Evolutionary conservation across 768 basidiomycete species (phyloP).

Genomic region (Mycena amicta): DNA sequence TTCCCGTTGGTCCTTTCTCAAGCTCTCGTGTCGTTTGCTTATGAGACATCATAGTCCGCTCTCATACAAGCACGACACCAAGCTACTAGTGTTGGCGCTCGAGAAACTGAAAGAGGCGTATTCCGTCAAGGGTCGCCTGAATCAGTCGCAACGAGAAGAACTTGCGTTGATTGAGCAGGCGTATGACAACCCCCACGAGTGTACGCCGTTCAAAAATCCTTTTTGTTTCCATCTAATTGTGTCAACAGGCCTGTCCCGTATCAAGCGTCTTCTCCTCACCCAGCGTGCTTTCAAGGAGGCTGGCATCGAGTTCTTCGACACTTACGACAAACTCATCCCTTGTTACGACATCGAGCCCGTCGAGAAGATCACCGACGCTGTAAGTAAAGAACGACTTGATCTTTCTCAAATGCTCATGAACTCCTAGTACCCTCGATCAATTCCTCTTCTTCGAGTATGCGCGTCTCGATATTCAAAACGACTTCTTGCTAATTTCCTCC

Average conservation of each 20-base stretch:
- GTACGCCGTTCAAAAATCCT: conserved; percentile 48
- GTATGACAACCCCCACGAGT: conserved; percentile 99
- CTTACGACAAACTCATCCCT: conserved; percentile 96
- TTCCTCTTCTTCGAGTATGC: conserved; percentile 98
- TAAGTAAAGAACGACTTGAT: conserved; percentile 48
- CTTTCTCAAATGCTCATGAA: conserved; percentile 17
- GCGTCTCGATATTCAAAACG: too few relatives aligned
- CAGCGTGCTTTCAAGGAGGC: conserved; percentile 99
- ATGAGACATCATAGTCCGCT: conserved; percentile 61
- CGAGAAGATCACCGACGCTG: conserved; percentile 99
- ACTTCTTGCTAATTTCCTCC: conserved; percentile 13
- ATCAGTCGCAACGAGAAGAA: conserved; percentile 98
- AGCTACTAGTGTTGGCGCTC: conserved; percentile 91
- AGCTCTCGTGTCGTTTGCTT: background rate
- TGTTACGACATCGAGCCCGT: conserved; percentile 99
- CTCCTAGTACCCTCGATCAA: conserved; percentile 86
- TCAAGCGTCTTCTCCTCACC: conserved; percentile 94
- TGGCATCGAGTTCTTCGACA: conserved; percentile 96
- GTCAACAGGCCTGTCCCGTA: conserved; percentile 78
- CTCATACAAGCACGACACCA: conserved; percentile 99
- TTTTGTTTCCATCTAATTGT: conserved; percentile 4
- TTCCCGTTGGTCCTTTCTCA: conserved; percentile 70
- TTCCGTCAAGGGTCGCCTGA: conserved; percentile 95
- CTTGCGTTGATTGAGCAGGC: conserved; percentile 98
- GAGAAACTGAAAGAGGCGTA: conserved; percentile 99